phyloP scores from a whole-genome alignment of 1,284 basidiomycete genomes.

The Lentinula novae-zelandiae region DNA sequence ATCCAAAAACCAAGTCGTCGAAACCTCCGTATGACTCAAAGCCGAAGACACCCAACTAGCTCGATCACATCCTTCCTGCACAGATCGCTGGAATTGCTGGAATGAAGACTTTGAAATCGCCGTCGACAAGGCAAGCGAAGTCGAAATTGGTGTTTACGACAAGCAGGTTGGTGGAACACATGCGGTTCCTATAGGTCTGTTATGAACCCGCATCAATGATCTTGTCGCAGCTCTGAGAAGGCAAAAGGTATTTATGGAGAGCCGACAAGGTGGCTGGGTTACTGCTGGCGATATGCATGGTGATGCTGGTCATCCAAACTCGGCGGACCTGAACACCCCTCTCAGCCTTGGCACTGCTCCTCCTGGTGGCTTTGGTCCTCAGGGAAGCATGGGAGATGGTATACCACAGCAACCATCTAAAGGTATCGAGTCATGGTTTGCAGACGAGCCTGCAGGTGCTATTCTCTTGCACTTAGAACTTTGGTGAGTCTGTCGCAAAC shows the following conservation, averaged over 20 bases:
- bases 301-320: slow-evolving; percentile 39
- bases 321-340: slow-evolving; percentile 56
- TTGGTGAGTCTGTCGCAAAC: slow-evolving; percentile 57
- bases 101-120: slow-evolving; percentile 96
- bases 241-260: slow-evolving; percentile 87
- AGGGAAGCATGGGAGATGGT: slow-evolving; percentile 20
- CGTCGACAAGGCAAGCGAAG: slow-evolving; percentile 99
- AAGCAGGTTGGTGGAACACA: slow-evolving; percentile 80
- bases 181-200: slow-evolving; percentile 88
- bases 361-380: slow-evolving; percentile 24
- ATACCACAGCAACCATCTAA: slow-evolving; percentile 43
- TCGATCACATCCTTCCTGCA: slow-evolving; percentile 88
- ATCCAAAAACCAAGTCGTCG: slow-evolving; percentile 74
- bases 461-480: slow-evolving; percentile 81
- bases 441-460: slow-evolving; percentile 97
- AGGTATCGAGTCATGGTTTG: slow-evolving; percentile 96
- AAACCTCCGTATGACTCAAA: slow-evolving; percentile 93
- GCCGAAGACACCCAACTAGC: slow-evolving; percentile 95
- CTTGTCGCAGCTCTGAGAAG: slow-evolving; percentile 92
- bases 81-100: slow-evolving; percentile 97
- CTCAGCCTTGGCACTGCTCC: slow-evolving; percentile 41
- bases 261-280: slow-evolving; percentile 88
- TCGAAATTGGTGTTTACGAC: slow-evolving; percentile 96
- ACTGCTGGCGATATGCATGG: slow-evolving; percentile 83
- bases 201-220: slow-evolving; percentile 96